These are phyloP conservation scores for Erodium texanum DNA, from an alignment of 441 rosid species.

Conservation along the genomic window DNA sequence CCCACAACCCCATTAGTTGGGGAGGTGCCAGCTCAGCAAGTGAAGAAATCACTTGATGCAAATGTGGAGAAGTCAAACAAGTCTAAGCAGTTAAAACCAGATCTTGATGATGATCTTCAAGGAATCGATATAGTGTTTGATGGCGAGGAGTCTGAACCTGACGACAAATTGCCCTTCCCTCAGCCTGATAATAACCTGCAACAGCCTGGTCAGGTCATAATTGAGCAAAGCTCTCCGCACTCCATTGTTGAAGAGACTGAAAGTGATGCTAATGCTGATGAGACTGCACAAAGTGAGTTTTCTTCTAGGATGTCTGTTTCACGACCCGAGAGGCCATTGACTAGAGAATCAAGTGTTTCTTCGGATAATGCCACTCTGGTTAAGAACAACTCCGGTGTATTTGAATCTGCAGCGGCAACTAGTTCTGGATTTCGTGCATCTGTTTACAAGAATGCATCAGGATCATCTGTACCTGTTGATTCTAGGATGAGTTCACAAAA, in stretches of 20 bases:
- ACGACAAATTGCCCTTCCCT: slow-evolving; percentile 80
- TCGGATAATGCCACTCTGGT: slow-evolving; percentile 46
- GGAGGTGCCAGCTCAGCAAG: slow-evolving; percentile 43
- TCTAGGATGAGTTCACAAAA: slow-evolving; percentile 56
- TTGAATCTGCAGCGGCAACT: slow-evolving; percentile 42
- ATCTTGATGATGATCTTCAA: slow-evolving; percentile 88
- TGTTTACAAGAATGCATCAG: slow-evolving; percentile 36
- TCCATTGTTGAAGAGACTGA: slow-evolving; percentile 92
- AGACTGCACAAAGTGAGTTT: slow-evolving; percentile 69
- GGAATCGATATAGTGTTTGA: slow-evolving; percentile 94
- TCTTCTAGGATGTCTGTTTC: slow-evolving; percentile 85
- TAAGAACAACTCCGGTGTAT: slow-evolving; percentile 6
- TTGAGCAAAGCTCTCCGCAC: slow-evolving; percentile 76
- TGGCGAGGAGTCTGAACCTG: slow-evolving; percentile 86
- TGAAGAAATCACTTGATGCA: slow-evolving; percentile 34
- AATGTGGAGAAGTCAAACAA: slow-evolving; percentile 50
- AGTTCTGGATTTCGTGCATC: slow-evolving; percentile 38
- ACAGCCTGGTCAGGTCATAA: slow-evolving; percentile 63
- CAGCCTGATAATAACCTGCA: slow-evolving; percentile 83
- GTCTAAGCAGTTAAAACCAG: slow-evolving; percentile 72
- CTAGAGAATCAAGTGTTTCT: slow-evolving; percentile 72
- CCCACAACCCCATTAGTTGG: slow-evolving; percentile 52
- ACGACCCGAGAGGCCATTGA: slow-evolving; percentile 61
- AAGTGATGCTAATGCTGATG: slow-evolving; percentile 69
- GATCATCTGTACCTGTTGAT: slow-evolving; percentile 40